Evolutionary conservation across 202 grass and related monocot genomes (phyloP), one percentile per base, ranked within the genome.

Genomic region (Carex sylvatica): DNA sequence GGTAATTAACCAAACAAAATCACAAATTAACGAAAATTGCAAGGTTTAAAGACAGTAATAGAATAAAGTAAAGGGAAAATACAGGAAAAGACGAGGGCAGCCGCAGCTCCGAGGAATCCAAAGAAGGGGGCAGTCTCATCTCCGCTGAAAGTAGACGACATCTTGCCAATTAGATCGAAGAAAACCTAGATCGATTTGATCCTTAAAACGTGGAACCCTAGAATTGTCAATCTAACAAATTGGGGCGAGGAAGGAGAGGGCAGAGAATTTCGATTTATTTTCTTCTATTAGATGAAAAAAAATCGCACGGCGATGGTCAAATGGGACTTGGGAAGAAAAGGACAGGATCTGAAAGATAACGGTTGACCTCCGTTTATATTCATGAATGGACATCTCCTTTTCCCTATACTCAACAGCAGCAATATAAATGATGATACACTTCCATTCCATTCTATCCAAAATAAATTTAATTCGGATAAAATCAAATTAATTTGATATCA

Each of bases 121-220:
- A 91, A 91, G 89, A 91, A 91, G 58, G 89, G 89, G 36, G 89
- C 89, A 40, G 89, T 91, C 74, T 88, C 86, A 62, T 91, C 89
- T 76, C 89, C 89, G 72, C 89, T 91, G 86, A 91, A 91, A 40
- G 80, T 67, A 13, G 85, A 65, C 23, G 88, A 82, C 85, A 87
- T 90, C 44, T 70, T 82, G 14, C 51, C 55, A 52, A n/a, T 54
- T 63, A 18, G 15, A 53, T 55, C 47, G 30, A 51, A 65, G 31
- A 42, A 64, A 64, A 5, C 1, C 77, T 80, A 64, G 78, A 80
- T 80, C 59, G 78, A 80, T 80, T 33, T 14, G 78, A 80, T 65
- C 59, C 42, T 44, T 49, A 15, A 49, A 47, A 51, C 51, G 51
- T 55, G 8, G 16, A 88, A 78, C 70, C 83, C 70, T 83, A 69